Evolutionary conservation across 305 asterid species (phyloP), one percentile per base, ranked within the genome.

Genomic region (Plantago lanceolata): DNA sequence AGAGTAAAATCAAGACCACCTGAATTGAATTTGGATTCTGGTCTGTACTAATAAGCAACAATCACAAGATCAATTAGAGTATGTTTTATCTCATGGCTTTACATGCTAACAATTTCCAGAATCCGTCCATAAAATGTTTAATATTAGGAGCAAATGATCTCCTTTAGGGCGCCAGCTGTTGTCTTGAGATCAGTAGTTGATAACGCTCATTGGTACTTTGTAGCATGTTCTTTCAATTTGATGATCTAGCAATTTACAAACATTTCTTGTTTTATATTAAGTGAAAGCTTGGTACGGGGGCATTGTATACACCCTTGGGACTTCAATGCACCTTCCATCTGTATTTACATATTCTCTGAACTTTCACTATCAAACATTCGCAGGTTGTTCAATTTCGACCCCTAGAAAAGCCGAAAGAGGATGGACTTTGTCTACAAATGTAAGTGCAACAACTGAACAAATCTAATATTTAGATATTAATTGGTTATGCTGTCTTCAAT

Each of bases 351-450:
- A 29, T 56, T 28, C 45, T 65, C 55, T 9, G 26, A 33, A n/a
- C 15, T 65, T 53, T 65, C 16, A 29, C 56, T 40, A 11, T 54
- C 55, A 53, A 35, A 49, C 57, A 29, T 53, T 64, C 61, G 47
- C 81, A 78, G 83, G 64, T 75, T 58, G 80, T 78, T 60, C 81
- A 71, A 60, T 78, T 78, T 66, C 80, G 83, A 65, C 57, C 78
- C 48, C 53, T 78, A 72, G 81, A 78, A 60, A 78, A 71, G 64
- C 78, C 83, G 35, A 78, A 78, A 73, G 83, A 78, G 67, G 83
- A 75, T 5, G 78, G 68, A 66, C 75, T 78, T 64, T 64, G 49
- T 71, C 74, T 78, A 20, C 80, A 78, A 63, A 61, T 78, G 83
- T 78, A 73, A 75, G 83, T 72, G 54, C 66, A 56, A 40, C 12